Evolutionary conservation across 148 eudicot species (phyloP), one percentile per base, ranked within the genome.

Genomic region (Polygonum maritimum): DNA sequence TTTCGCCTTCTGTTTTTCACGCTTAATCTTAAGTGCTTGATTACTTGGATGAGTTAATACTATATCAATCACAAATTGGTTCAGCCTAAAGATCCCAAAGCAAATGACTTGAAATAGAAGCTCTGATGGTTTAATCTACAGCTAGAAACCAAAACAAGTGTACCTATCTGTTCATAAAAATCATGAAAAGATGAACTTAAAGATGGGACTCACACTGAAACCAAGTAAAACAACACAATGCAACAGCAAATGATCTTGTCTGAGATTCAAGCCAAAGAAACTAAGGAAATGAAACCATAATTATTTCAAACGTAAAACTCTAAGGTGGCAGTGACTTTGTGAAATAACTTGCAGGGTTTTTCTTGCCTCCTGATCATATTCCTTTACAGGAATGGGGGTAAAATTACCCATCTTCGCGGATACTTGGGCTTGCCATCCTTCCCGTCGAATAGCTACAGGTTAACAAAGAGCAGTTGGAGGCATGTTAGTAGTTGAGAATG

Each of bases 381-480:
- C 55, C 69, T 55, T 63, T 80, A 95, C 86, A 95, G 89, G 89
- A 95, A 92, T 78, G 97, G 97, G 73, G 98, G 97, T 49, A 92
- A 81, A 73, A 95, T 92, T 67, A 95, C 94, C 98, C 98, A 92
- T 83, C 98, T 81, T 12, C 97, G 87, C 69, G 98, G 97, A 69
- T 95, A 95, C 85, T 88, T 95, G 9, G 98, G 98, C 76, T 84
- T 85, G 75, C 97, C 98, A 4, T 95, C 98, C 82, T 95, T 95
- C 39, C 98, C 98, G 70, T 92, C 96, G 73, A 95, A 95, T 44
- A 95, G 81, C 98, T 95, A 92, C 86, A 80, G 69, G 69, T 45
- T 45, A 22, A 69, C 40, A 78, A 69, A 39, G 12, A 55, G 9
- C 41, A 38, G 44, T 60, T 67, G 71, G 15, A 63, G 71, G 18